Percentiles rank a stretch among this genome's conserved stretches.
phyloP scores from a whole-genome alignment of 352 stramenopile species.

The Thraustotheca clavata region DNA sequence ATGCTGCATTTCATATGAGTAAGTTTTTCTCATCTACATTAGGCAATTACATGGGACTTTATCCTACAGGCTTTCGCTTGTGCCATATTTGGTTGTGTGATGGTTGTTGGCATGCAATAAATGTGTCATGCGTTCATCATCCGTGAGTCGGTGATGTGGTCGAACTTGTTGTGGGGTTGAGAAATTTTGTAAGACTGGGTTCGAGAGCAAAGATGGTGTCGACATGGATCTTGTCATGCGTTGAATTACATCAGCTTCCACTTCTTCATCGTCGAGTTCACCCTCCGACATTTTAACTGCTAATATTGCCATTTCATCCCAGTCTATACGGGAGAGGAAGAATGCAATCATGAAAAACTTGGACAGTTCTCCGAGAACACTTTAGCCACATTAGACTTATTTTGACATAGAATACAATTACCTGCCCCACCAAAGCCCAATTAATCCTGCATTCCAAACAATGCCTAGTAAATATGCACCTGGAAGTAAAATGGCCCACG shows the following conservation, averaged over 20 bases:
- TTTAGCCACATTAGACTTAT: background rate
- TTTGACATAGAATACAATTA: background rate
- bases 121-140: conserved; percentile 17
- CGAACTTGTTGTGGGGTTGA: conserved; percentile 38
- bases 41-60: no score
- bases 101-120: conserved; percentile 1
- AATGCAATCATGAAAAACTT: conserved; percentile 62
- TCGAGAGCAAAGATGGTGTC: conserved; percentile 54
- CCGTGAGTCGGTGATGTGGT: conserved; percentile 13
- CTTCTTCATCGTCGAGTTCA: conserved; percentile 42
- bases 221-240: conserved; percentile 44
- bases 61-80: conserved; percentile 13
- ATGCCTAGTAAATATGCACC: conserved; percentile 52
- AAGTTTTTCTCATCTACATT: background rate
- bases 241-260: conserved; percentile 52
- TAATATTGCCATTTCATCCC: conserved; percentile 49
- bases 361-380: conserved; percentile 51
- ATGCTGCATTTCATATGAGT: background rate
- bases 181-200: conserved; percentile 47
- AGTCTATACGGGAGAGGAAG: conserved; percentile 56
- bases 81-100: background rate
- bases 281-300: conserved; percentile 59
- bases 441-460: conserved; percentile 36
- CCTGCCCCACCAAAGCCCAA: conserved; percentile 65
- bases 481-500: conserved; percentile 63